These are phyloP conservation scores for Eucalyptus guilfoylei DNA, from an alignment of 345 rosid species.

Conservation along the genomic window DNA sequence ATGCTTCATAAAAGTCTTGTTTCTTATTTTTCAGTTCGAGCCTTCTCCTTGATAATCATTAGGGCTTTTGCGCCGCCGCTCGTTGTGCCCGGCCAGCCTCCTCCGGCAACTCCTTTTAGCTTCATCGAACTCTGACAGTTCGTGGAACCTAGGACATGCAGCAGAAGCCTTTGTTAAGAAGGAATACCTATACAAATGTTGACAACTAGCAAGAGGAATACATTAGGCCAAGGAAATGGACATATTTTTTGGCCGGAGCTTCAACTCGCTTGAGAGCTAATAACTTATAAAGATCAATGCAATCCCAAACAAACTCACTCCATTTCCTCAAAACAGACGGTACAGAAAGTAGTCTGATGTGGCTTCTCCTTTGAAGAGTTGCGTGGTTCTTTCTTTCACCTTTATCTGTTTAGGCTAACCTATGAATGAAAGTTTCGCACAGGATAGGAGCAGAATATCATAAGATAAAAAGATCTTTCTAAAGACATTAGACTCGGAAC, in stretches of 20 bases:
- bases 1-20: background rate
- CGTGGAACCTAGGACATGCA: constrained; percentile 56
- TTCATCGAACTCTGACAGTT: constrained; percentile 67
- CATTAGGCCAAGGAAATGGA: background rate
- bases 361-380: background rate
- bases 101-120: constrained; percentile 72
- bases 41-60: constrained; percentile 32
- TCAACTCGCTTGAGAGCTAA: background rate
- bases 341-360: background rate
- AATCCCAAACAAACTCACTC: background rate
- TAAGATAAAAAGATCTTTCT: background rate
- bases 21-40: constrained; percentile 6
- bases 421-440: background rate
- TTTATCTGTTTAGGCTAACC: background rate
- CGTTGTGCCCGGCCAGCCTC: constrained; percentile 87
- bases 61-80: constrained; percentile 66
- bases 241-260: background rate
- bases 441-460: background rate
- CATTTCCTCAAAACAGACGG: background rate
- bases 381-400: background rate
- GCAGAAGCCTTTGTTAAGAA: background rate
- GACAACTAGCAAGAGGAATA: background rate
- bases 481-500: background rate
- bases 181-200: background rate
- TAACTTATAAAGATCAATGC: background rate